Base-by-base conservation (phyloP, 768 basidiomycete genomes). In the Naganishia antarctica region DNA sequence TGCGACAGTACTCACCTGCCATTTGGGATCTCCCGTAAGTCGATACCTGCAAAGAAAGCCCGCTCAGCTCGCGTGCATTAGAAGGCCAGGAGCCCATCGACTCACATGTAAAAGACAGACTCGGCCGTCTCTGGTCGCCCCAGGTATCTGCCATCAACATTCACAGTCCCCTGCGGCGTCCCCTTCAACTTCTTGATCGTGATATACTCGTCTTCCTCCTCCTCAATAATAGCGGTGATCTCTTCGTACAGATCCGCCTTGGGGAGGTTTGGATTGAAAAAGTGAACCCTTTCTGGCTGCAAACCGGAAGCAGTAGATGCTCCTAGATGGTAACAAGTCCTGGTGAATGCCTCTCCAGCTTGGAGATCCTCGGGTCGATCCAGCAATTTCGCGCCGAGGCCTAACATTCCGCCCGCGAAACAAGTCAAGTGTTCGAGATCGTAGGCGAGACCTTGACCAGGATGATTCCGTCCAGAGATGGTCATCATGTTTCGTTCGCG, bases 41-140 rank as follows among this genome's bases (percentile, higher is more conserved):
- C 79, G 73, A 53, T 73, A 80, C 75, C 73, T 74, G 44, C 0
- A 1, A 60, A 63, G 29, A 49, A 6, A 8, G 13, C 28, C 31
- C n/a, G 50, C 29, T 32, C 29, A 34, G 16, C 21, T 1, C 50
- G 15, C n/a, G n/a, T 13, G 12, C n/a, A n/a, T n/a, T n/a, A 41
- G 28, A 34, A 12, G 13, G n/a, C 16, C 31, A 37, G 26, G 26
- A 28, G 25, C n/a, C 5, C 31, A 13, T 18, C 21, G 23, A 40
- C 53, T 12, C 28, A 57, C 67, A 74, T 71, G 59, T 77, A 76
- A 59, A 77, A 76, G 18, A 78, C 74, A 29, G 68, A 70, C 69
- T 81, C 80, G 64, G 79, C 78, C 1, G 79, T 79, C 69, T 81
- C 80, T 13, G 80, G 80, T 6, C 80, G 68, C 21, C 79, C 78